Percentiles rank a stretch among this genome's conserved stretches.
Conservation (phyloP, 2,329 filamentous ascomycete genomes). For the Aureobasidium leucospermi region DNA sequence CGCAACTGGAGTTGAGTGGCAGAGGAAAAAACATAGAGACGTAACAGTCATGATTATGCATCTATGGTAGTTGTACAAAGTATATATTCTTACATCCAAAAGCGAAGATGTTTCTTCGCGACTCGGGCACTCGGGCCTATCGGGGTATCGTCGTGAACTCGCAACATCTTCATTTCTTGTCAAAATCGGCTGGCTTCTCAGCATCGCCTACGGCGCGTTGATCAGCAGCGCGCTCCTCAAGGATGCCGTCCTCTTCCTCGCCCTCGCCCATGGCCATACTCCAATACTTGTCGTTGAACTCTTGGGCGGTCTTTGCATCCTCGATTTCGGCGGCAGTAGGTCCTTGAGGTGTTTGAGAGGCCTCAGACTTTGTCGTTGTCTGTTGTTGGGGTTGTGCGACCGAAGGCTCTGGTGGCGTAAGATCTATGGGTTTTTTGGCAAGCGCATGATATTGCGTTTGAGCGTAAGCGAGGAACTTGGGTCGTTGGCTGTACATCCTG, state of each 20-base stretch:
- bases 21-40: too few species aligned
- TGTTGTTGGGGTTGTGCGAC: too few species aligned
- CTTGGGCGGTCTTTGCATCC: not conserved
- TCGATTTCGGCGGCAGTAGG: not conserved
- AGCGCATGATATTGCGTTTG: not conserved
- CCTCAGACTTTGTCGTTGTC: too few species aligned
- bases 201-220: not conserved
- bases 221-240: constrained; percentile 2
- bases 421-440: too few species aligned
- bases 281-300: not conserved
- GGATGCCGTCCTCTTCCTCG: not conserved
- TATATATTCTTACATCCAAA: not conserved
- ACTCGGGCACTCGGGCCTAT: too few species aligned
- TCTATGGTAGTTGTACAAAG: too few species aligned
- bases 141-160: too few species aligned
- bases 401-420: too few species aligned
- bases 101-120: not conserved
- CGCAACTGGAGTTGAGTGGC: too few species aligned
- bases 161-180: too few species aligned
- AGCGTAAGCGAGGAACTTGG: not conserved
- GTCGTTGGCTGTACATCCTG: not conserved
- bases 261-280: not conserved
- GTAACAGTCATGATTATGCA: too few species aligned
- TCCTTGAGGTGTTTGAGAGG: not conserved
- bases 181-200: not conserved